Evolutionary conservation across 257 asterid genomes (phyloP), one percentile per base, ranked within the genome.

Genomic region (Fraxinus quadrangulata): DNA sequence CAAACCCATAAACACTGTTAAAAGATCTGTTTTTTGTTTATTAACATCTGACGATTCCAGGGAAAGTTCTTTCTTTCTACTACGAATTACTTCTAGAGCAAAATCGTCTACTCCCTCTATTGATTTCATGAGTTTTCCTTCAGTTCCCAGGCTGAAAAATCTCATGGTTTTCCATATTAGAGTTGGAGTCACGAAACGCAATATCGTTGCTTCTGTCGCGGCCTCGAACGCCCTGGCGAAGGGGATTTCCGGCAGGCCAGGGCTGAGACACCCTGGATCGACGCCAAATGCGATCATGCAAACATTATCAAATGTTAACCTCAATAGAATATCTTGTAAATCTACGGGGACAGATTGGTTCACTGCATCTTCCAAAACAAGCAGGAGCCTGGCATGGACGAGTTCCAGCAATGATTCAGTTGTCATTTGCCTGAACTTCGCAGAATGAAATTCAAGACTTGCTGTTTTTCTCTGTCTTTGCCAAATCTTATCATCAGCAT

Each of bases 281-380:
- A 90, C 96, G 0, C 99, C 99, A 61, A 94, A 92, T 0, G 99
- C 99, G n/a, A 94, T 92, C 90, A 91, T 92, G 81, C 97, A 94
- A 1, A 94, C 98, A 73, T 94, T 94, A 34, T 94, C 99, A 71
- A 94, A 94, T 1, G 99, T 94, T 26, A 94, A 87, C 42, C 99
- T 79, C 1, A 94, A 83, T 1, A 94, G 91, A 17, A 94, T 51
- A 30, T 94, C 99, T 71, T 94, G 99, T 17, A 94, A 78, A 70
- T 94, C 98, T 3, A 90, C 69, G 9, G 84, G 21, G 4, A 21
- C 28, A 19, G 89, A 75, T 68, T 79, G 78, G 9, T 70, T 26
- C 0, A 72, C 39, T 0, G 96, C 85, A 14, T 88, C 89, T 39
- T 92, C 96, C 10, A 94, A 81, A 3, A 92, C 97, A 0, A 92